Conservation (phyloP, 148 eudicot genomes). For the Amaranthus hypochondriacus region DNA sequence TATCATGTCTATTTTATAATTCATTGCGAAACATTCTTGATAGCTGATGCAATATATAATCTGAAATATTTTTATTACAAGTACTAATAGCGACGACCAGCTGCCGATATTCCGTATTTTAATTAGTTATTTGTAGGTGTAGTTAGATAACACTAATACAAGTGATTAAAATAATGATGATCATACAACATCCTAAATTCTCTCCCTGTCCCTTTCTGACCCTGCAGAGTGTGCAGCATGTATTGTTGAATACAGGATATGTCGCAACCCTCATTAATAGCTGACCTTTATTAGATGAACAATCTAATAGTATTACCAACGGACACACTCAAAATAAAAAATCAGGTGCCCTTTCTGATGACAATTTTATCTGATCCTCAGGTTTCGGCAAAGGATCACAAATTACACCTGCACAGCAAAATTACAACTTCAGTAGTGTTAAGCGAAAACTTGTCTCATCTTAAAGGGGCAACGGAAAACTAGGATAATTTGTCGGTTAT, state of each 20-base stretch:
- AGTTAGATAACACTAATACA: background rate
- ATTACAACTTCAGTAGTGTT: background rate
- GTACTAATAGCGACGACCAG: constrained; percentile 7
- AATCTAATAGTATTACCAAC: background rate
- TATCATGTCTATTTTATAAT: background rate
- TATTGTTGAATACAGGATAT: background rate
- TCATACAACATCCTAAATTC: background rate
- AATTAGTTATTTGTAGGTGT: background rate
- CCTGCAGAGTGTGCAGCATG: constrained; percentile 5
- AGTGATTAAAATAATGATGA: background rate
- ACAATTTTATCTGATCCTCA: background rate
- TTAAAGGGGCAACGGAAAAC: background rate
- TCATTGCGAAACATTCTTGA: background rate
- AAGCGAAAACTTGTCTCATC: background rate
- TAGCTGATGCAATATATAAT: background rate
- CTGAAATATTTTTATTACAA: background rate
- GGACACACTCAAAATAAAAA: background rate
- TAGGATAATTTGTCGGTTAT: background rate
- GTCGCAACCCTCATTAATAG: background rate
- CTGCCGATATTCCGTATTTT: constrained; percentile 12
- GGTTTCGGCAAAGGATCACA: constrained; percentile 9
- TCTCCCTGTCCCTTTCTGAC: background rate
- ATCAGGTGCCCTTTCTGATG: background rate
- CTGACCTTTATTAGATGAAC: constrained; percentile 8
- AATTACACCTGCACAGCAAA: background rate